These are phyloP conservation scores for Diaporthe destruens DNA, from an alignment of 2,329 filamentous ascomycete species.

Conservation along the genomic window DNA sequence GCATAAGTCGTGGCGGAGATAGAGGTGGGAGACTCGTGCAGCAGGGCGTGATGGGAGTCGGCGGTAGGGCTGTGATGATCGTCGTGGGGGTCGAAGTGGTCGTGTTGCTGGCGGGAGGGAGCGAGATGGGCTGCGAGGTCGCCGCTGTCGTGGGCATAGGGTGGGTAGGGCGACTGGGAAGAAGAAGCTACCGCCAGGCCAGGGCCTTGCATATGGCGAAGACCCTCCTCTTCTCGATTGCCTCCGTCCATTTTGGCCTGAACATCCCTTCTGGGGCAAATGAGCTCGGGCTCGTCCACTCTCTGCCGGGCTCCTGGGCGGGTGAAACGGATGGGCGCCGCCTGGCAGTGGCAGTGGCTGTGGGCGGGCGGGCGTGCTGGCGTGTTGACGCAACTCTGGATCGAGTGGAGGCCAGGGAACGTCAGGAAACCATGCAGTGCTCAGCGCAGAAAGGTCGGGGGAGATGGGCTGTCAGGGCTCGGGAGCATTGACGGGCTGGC, in stretches of 20 bases:
- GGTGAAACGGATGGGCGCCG: conserved; percentile 37
- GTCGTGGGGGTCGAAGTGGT: conserved; percentile 45
- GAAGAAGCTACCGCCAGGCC: conserved; percentile 51
- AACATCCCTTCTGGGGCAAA: conserved; percentile 51
- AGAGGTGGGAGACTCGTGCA: conserved; percentile 42
- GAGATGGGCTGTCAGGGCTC: conserved; percentile 50
- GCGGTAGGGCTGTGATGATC: conserved; percentile 44
- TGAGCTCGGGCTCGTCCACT: conserved; percentile 34
- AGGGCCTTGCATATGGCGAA: conserved; percentile 44
- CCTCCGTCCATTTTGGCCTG: conserved; percentile 61
- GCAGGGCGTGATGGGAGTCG: conserved; percentile 34
- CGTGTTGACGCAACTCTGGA: conserved; percentile 34
- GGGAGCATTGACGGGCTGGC: conserved; percentile 63
- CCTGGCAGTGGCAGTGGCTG: conserved; percentile 35
- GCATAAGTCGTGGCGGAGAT: conserved; percentile 53
- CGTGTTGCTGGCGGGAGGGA: conserved; percentile 44
- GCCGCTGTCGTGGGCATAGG: conserved; percentile 47
- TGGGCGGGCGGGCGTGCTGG: too few relatives aligned
- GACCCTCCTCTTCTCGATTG: conserved; percentile 59
- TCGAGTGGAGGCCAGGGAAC: conserved; percentile 47
- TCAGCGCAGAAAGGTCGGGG: conserved; percentile 39
- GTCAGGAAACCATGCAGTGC: conserved; percentile 58
- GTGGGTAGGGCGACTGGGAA: conserved; percentile 47
- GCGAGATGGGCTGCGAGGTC: conserved; percentile 45
- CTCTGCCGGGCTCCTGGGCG: conserved; percentile 28